A percentile compares a stretch with the other conserved stretches of the same genome.
These are phyloP conservation scores for Mucor velutinosus DNA, from an alignment of 371 early-diverging fungal genomes.

Conservation along the genomic window DNA sequence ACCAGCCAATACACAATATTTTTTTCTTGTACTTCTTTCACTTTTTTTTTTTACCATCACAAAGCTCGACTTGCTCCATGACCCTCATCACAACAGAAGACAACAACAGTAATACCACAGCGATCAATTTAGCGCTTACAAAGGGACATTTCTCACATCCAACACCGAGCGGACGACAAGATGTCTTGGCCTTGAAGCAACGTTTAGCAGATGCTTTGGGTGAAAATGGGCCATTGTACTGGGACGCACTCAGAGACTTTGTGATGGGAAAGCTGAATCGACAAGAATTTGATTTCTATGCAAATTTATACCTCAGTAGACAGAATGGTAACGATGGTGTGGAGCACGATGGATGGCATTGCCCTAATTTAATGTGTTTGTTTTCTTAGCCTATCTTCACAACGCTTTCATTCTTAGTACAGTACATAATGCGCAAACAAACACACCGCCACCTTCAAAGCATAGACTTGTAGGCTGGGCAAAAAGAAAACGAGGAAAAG, in stretches of 20 bases:
- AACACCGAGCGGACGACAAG: slow-evolving; percentile 60
- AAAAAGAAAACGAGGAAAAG: slow-evolving; percentile 64
- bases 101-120: not conserved
- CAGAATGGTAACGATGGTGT: slow-evolving; percentile 51
- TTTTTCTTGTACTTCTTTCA: not conserved
- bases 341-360: not conserved
- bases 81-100: not conserved
- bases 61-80: not conserved
- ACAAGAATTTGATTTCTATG: slow-evolving; percentile 81
- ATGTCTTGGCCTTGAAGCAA: slow-evolving; percentile 74
- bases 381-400: slow-evolving; percentile 64
- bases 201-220: slow-evolving; percentile 80
- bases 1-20: not conserved
- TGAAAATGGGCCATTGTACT: slow-evolving; percentile 77
- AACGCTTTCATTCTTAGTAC: slow-evolving; percentile 82
- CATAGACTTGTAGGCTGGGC: slow-evolving; percentile 67
- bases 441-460: slow-evolving; percentile 70
- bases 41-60: not conserved
- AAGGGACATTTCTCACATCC: slow-evolving; percentile 34
- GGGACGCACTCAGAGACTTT: slow-evolving; percentile 78
- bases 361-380: not conserved
- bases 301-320: slow-evolving; percentile 66
- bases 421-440: slow-evolving; percentile 75
- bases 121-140: not conserved
- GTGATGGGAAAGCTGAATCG: slow-evolving; percentile 76